Evolutionary conservation across 1,284 basidiomycete genomes (phyloP), one percentile per base, ranked within the genome.

Genomic region (Cryptococcus sp.): DNA sequence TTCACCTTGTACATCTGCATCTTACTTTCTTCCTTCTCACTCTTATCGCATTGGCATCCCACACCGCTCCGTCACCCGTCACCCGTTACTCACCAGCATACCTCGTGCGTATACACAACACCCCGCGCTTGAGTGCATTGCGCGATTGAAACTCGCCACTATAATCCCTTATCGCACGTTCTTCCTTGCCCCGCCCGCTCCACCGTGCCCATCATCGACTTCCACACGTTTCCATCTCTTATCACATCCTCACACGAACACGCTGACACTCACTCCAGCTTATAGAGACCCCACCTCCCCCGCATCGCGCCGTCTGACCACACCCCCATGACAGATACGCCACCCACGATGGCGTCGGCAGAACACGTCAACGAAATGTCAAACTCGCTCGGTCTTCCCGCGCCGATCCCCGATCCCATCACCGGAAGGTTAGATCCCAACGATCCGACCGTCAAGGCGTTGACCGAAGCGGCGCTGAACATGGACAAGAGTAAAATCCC

Each of bases 401-500:
- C 61, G 8, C 76, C 75, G 13, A 56, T 69, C 13, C 74, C 74
- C 1, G 79, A 80, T 62, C 79, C 79, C 17, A 72, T 78, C 61
- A 80, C 79, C 0, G 79, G 79, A 23, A 67, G 76, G 39, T 65
- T 80, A 23, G 78, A 80, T 64, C 78, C 78, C 30, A 80, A 80
- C 55, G 79, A 79, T 61, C 79, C 79, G 3, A 76, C 78, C 1
- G 79, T 80, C 49, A 76, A 73, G 61, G 79, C 79, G 17, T 69
- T 78, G 40, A 76, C 77, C 15, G 79, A 80, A 55, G 79, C 78
- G 3, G 79, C 79, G 6, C 65, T 80, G 54, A 78, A 77, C 54
- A 77, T 79, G 72, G 80, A 81, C 68, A 81, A 81, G 74, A 78
- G 73, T 69, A 81, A 81, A 67, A 82, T 81, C 35, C 84, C 90